Evolutionary conservation across 73 alveolate genomes (phyloP).

Genomic region (Paramecium tetraurelia): DNA sequence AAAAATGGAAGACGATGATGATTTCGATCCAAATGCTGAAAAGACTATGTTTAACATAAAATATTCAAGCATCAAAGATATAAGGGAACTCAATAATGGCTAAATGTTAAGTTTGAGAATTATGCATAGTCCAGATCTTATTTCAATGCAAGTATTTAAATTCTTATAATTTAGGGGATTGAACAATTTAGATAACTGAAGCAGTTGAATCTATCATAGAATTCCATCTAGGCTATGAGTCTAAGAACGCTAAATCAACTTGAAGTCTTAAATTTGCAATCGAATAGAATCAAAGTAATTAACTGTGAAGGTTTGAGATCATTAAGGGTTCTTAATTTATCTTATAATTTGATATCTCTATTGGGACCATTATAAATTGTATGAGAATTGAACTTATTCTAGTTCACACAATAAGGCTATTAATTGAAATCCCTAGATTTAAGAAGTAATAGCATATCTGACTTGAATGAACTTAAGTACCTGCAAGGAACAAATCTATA

Average conservation of each 20-base stretch:
- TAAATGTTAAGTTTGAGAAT: background rate
- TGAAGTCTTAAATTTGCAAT: background rate
- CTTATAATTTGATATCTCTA: background rate
- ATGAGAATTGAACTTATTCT: background rate
- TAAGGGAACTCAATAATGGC: background rate
- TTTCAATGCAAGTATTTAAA: background rate
- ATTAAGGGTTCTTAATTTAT: background rate
- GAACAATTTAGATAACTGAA: constrained; percentile 1
- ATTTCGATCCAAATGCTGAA: constrained; percentile 9
- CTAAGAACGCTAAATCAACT: background rate
- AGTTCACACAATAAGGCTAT: constrained; percentile 6
- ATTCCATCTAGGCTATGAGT: background rate
- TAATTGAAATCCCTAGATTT: background rate
- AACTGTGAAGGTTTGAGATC: constrained; percentile 30
- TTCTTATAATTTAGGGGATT: background rate
- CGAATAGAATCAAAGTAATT: background rate
- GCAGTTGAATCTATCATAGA: background rate
- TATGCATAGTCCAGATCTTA: constrained; percentile 43
- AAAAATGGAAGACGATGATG: constrained; percentile 27
- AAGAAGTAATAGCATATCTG: background rate
- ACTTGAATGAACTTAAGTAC: background rate
- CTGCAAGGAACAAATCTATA: background rate
- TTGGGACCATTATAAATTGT: constrained; percentile 21
- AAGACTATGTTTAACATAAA: background rate
- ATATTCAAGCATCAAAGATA: background rate